Evolutionary conservation across 2,329 filamentous ascomycete genomes (phyloP).

Genomic region (Colletotrichum tabaci): DNA sequence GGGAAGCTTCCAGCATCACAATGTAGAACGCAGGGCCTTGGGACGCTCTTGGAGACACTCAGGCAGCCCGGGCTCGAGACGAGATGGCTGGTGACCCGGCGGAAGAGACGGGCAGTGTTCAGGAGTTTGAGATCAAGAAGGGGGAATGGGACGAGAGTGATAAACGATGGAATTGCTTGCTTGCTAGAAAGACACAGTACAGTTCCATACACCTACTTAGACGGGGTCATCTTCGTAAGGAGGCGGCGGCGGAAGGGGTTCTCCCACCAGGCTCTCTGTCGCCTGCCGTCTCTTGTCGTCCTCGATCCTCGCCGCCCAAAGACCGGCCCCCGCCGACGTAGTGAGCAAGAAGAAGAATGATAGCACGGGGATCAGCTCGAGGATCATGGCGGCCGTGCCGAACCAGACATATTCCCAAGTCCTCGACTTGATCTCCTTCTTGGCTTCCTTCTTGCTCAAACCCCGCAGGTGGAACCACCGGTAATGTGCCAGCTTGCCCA

Average conservation of each 20-base stretch:
- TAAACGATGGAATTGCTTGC: not conserved
- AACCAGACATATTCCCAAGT: constrained; percentile 94
- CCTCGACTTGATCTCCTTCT: constrained; percentile 76
- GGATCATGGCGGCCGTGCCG: constrained; percentile 84
- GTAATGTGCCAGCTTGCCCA: constrained; percentile 92
- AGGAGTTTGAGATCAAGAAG: not conserved
- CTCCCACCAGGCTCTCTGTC: constrained; percentile 43
- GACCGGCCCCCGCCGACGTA: constrained; percentile 84
- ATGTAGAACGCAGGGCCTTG: not conserved
- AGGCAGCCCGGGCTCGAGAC: not conserved
- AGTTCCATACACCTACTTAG: constrained; percentile 23
- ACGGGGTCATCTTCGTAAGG: constrained; percentile 57
- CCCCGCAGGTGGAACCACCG: constrained; percentile 88
- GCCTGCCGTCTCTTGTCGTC: constrained; percentile 58
- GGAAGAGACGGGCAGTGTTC: not conserved
- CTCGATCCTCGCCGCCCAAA: constrained; percentile 89
- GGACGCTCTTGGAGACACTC: not conserved
- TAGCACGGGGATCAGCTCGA: constrained; percentile 90
- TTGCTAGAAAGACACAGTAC: not conserved
- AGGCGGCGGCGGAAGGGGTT: constrained; percentile 52
- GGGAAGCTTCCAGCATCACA: not conserved
- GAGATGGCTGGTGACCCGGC: too few relatives aligned
- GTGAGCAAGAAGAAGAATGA: constrained; percentile 97
- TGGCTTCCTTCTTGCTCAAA: constrained; percentile 80
- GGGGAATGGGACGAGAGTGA: too few relatives aligned